A percentile compares a stretch with the other conserved stretches of the same genome.
These are phyloP conservation scores for Nigrospora oryzae DNA, from an alignment of 2,329 filamentous ascomycete species.

Conservation along the genomic window DNA sequence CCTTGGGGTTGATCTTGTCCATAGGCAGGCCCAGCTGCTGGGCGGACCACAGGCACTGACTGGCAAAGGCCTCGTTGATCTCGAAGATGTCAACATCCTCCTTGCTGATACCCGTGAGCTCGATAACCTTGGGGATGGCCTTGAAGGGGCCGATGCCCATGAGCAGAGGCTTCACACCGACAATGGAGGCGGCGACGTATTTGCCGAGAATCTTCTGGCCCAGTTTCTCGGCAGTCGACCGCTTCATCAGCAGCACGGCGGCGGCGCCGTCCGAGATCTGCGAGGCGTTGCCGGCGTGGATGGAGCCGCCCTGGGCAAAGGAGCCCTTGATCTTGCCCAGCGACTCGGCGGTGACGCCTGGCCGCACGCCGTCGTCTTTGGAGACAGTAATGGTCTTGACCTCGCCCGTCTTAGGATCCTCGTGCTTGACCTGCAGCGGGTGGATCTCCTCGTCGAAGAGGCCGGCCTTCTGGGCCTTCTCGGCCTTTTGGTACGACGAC, in stretches of 20 bases:
- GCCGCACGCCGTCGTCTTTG: slow-evolving; percentile 79
- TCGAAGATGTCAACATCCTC: slow-evolving; percentile 95
- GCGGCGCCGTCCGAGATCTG: slow-evolving; percentile 96
- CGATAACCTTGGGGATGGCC: slow-evolving; percentile 85
- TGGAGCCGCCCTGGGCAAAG: slow-evolving; percentile 84
- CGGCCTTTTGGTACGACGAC: slow-evolving; percentile 83
- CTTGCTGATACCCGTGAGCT: slow-evolving; percentile 76
- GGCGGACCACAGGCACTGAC: slow-evolving; percentile 88
- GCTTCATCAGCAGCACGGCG: slow-evolving; percentile 92
- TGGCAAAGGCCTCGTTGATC: slow-evolving; percentile 98
- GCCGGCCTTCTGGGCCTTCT: slow-evolving; percentile 76
- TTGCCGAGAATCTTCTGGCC: slow-evolving; percentile 88
- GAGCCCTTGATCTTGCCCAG: slow-evolving; percentile 86
- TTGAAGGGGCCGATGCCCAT: slow-evolving; percentile 97
- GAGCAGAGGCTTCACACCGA: slow-evolving; percentile 83
- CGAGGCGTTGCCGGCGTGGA: slow-evolving; percentile 92
- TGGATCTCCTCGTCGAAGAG: slow-evolving; percentile 89
- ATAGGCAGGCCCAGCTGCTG: slow-evolving; percentile 75
- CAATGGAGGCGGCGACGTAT: slow-evolving; percentile 76
- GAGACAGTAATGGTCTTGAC: slow-evolving; percentile 74
- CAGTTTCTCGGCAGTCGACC: slow-evolving; percentile 78
- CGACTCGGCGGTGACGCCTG: slow-evolving; percentile 78
- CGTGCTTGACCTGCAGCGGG: slow-evolving; percentile 77
- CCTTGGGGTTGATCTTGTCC: slow-evolving; percentile 95
- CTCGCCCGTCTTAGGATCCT: slow-evolving; percentile 86